Evolutionary conservation across 305 asterid species (phyloP).

Genomic region (Solanum hybrid): DNA sequence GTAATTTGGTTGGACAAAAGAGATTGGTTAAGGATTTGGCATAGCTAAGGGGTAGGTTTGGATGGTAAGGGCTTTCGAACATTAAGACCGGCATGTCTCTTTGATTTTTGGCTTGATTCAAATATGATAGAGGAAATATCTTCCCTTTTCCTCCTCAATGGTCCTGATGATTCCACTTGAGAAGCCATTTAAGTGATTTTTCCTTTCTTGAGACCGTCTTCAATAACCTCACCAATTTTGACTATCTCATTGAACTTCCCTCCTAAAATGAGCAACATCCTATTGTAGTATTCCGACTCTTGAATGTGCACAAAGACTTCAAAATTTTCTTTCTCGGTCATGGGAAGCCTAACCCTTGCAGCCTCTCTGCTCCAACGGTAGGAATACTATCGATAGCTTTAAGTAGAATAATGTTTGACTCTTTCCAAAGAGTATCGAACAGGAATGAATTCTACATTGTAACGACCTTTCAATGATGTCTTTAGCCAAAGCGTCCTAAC

Average conservation of each 20-base stretch:
- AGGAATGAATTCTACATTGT: background rate
- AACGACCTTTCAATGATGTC: too few relatives aligned
- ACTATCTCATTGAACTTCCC: background rate
- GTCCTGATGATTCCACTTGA: too few relatives aligned
- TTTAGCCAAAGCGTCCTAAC: too few relatives aligned
- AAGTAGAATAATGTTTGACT: background rate
- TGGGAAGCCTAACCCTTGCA: background rate
- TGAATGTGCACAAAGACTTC: too few relatives aligned
- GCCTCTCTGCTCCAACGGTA: background rate
- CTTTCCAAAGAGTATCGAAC: background rate
- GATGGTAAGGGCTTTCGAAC: background rate
- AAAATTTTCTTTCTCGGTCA: too few relatives aligned
- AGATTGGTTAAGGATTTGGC: background rate
- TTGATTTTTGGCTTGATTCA: background rate
- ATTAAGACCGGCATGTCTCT: background rate
- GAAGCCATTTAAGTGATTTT: too few relatives aligned
- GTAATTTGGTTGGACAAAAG: background rate
- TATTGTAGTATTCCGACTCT: background rate
- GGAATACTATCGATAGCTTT: background rate
- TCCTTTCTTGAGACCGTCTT: background rate
- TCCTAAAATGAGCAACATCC: background rate
- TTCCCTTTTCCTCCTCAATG: background rate
- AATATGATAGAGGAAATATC: background rate
- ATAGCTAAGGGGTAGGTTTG: background rate
- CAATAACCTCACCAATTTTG: background rate